Evolutionary conservation across 345 rosid genomes (phyloP), one percentile per base, ranked within the genome.

Genomic region (Geranium brycei): DNA sequence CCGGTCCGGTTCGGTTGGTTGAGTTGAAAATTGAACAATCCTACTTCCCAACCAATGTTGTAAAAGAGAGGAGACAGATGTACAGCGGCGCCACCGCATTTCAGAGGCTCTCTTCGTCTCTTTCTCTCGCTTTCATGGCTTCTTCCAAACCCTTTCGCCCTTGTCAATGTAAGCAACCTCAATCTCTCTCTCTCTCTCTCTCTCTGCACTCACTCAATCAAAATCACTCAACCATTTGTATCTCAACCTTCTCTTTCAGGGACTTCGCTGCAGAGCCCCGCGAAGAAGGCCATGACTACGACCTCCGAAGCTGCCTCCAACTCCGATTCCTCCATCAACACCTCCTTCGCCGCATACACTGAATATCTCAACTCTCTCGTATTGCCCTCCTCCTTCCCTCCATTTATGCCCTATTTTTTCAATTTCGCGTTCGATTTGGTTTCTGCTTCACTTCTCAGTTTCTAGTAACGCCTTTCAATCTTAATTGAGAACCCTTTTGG

Each of bases 361-460:
- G 88, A 81, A 17, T 78, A 78, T 71, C 89, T 89, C 71, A 89
- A 89, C 35, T 64, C 74, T 64, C 86, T 87, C 1, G 96, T 89
- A 75, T 56, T 14, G 19, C 15, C 12, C 57, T 35, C 53, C 5
- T 15, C 31, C 15, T 51, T 17, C 58, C 23, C 11, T 8, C 58
- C 23, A 7, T 8, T 32, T 55, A 58, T 55, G 2, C 1, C 19
- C n/a, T 17, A 38, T 7, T 19, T 35, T 61, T 31, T 12, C 15
- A 6, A 51, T 13, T 31, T 17, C 28, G 17, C 28, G 17, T 15
- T 58, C 1, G 7, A 0, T 23, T 7, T 7, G 0, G 41, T 35
- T 35, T 7, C 41, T 35, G 41, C 41, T 35, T 3, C 41, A 4
- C 41, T 35, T 35, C 10, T 4, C 7, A 35, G 7, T 35, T 35